phyloP scores from a whole-genome alignment of 805 yeast genomes.

The Cyberlindnera maritima region DNA sequence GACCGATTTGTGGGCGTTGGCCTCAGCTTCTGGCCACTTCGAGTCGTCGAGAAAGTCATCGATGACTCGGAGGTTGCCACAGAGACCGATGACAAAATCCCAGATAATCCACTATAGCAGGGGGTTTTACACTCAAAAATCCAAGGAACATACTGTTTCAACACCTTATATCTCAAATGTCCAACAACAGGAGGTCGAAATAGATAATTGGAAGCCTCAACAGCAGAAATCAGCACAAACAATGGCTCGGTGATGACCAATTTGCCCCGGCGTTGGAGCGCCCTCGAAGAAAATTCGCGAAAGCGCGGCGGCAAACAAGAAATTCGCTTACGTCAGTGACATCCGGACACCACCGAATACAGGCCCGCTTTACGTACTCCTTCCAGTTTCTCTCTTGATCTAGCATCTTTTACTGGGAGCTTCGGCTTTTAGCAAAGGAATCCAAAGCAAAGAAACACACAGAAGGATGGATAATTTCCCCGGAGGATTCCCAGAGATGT shows the following conservation, averaged over 20 bases:
- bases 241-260: neutral
- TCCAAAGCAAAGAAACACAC: neutral
- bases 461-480: constrained; percentile 23
- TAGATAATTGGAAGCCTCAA: neutral
- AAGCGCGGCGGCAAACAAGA: no score
- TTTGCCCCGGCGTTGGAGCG: neutral
- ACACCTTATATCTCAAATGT: neutral
- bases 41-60: constrained; percentile 1
- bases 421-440: neutral
- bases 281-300: neutral
- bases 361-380: no score
- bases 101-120: no score
- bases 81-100: neutral
- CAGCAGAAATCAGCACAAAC: neutral
- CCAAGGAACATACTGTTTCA: neutral
- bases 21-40: neutral
- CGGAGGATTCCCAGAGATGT: constrained; percentile 22
- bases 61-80: constrained; percentile 1
- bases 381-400: neutral
- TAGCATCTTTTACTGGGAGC: neutral
- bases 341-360: constrained; percentile 1
- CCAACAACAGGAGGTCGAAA: neutral
- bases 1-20: no score
- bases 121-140: neutral
- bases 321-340: neutral